Evolutionary conservation across 306 rosid species (phyloP).

Genomic region (Malus sylvestris): DNA sequence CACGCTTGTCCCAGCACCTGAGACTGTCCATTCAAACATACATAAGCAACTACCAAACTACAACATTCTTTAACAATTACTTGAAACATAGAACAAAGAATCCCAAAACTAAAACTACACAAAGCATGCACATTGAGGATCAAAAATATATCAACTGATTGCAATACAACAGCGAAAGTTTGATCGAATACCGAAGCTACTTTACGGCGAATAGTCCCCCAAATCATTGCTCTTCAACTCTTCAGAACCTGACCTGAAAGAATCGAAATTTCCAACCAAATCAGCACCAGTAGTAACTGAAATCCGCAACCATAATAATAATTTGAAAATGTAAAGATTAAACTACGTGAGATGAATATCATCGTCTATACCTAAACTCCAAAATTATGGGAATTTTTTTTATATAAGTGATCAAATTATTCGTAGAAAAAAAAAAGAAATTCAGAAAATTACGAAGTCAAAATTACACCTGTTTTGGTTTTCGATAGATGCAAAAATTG

Average conservation of each 20-base stretch:
- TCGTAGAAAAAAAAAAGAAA: background rate
- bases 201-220: slow-evolving; percentile 42
- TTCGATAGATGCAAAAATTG: background rate
- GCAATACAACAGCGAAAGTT: background rate
- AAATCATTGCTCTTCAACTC: slow-evolving; percentile 29
- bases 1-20: slow-evolving; percentile 23
- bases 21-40: slow-evolving; percentile 14
- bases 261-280: background rate
- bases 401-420: background rate
- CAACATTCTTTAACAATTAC: background rate
- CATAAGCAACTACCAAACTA: background rate
- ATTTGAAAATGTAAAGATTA: background rate
- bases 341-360: background rate
- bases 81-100: background rate
- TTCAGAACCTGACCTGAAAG: slow-evolving; percentile 12
- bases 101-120: background rate
- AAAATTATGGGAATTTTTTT: background rate
- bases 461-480: background rate
- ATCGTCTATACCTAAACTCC: background rate
- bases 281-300: background rate
- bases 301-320: background rate
- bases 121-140: background rate
- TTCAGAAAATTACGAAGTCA: background rate
- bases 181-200: slow-evolving; percentile 25
- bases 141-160: background rate